These are phyloP conservation scores for Rhodomyrtus tomentosa DNA, from an alignment of 345 rosid genomes.

Conservation along the genomic window DNA sequence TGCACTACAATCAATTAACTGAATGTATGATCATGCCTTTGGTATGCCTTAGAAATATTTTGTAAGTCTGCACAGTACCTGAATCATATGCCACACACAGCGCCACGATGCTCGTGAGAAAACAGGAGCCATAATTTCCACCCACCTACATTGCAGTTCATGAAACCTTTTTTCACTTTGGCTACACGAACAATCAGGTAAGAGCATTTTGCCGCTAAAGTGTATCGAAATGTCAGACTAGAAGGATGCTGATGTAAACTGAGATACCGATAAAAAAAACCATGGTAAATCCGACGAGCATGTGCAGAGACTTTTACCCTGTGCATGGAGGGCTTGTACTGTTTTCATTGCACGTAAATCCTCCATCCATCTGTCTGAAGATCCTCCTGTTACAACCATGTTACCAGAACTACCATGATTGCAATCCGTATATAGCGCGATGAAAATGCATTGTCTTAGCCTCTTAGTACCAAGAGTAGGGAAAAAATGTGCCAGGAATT, in stretches of 20 bases:
- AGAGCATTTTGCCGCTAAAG: neutral
- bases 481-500: neutral
- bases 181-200: neutral
- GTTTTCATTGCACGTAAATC: constrained; percentile 21
- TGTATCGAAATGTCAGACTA: neutral
- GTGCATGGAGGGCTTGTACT: constrained; percentile 51
- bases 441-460: neutral
- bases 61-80: constrained; percentile 20
- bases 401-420: neutral
- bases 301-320: constrained; percentile 16
- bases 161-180: neutral
- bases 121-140: constrained; percentile 88
- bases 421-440: neutral
- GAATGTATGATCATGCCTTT: neutral
- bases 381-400: constrained; percentile 26
- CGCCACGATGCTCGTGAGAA: constrained; percentile 80
- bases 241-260: neutral
- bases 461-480: neutral
- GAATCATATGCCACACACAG: constrained; percentile 80
- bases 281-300: neutral
- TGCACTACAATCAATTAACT: neutral
- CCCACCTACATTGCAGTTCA: constrained; percentile 34
- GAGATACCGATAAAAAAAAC: neutral
- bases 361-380: constrained; percentile 13
- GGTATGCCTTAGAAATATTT: neutral